Evolutionary conservation across 2,329 filamentous ascomycete species (phyloP).

Genomic region (Westerdykella ornata): DNA sequence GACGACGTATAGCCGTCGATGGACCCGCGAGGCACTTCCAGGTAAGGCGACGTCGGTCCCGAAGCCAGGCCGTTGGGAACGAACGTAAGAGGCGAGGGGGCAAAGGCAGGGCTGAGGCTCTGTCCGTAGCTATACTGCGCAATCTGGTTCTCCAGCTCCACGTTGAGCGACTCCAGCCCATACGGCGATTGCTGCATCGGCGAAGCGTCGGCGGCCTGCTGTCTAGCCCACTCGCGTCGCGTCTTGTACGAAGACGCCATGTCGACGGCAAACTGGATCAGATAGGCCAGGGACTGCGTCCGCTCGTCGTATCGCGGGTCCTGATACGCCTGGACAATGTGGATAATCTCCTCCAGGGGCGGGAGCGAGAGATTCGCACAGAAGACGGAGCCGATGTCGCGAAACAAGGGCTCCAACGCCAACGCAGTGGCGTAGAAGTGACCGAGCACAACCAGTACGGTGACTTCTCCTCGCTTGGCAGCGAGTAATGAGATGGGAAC

Average conservation of each 20-base stretch:
- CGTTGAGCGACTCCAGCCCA: constrained; percentile 35
- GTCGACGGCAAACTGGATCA: constrained; percentile 44
- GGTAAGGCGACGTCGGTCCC: constrained; percentile 37
- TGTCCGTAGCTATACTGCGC: constrained; percentile 37
- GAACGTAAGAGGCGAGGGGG: constrained; percentile 41
- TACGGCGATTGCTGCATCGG: constrained; percentile 33
- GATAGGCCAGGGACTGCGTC: constrained; percentile 39
- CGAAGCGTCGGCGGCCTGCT: constrained; percentile 30
- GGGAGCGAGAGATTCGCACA: constrained; percentile 60
- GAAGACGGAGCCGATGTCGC: constrained; percentile 83
- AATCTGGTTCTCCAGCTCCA: constrained; percentile 38
- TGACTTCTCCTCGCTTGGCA: constrained; percentile 66
- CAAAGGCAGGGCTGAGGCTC: constrained; percentile 47
- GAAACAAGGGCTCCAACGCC: constrained; percentile 83
- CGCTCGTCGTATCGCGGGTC: constrained; percentile 38
- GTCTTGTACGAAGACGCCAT: constrained; percentile 40
- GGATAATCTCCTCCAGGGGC: constrained; percentile 81
- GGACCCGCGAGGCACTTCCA: constrained; percentile 41
- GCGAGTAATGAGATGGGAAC: constrained; percentile 79
- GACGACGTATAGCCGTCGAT: constrained; percentile 23
- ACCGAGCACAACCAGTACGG: constrained; percentile 73
- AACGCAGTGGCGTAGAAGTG: constrained; percentile 88
- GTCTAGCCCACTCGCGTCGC: constrained; percentile 35
- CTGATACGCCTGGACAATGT: constrained; percentile 54
- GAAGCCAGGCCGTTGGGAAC: constrained; percentile 29